These are phyloP conservation scores for Calonectria pseudoturangicola DNA, from an alignment of 2,329 filamentous ascomycete species.

Conservation along the genomic window DNA sequence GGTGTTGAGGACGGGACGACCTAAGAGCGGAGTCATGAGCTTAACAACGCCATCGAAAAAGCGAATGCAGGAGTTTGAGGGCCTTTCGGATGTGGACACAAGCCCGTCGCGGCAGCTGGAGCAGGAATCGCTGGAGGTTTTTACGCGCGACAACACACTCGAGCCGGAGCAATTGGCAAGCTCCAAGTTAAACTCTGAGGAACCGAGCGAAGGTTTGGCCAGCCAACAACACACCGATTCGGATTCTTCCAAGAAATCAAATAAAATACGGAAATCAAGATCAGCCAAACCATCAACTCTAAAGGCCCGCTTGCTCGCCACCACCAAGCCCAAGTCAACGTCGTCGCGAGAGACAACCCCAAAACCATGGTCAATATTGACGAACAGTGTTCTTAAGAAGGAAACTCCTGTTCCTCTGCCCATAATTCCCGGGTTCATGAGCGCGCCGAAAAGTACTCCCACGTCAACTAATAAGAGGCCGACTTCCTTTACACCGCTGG, in stretches of 20 bases:
- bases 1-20: conserved; percentile 47
- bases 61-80: conserved; percentile 56
- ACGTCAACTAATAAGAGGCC: conserved; percentile 7
- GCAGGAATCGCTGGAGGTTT: conserved; percentile 45
- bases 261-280: conserved; percentile 26
- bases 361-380: background rate
- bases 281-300: background rate
- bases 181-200: background rate
- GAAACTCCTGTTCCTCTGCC: conserved; percentile 30
- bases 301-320: background rate
- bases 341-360: conserved; percentile 34
- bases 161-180: conserved; percentile 12
- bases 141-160: conserved; percentile 29
- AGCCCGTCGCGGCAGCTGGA: conserved; percentile 56
- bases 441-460: background rate
- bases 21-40: conserved; percentile 59
- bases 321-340: background rate
- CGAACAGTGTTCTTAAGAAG: conserved; percentile 28
- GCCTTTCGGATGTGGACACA: conserved; percentile 55
- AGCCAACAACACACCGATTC: background rate
- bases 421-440: background rate
- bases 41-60: conserved; percentile 61
- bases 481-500: conserved; percentile 31
- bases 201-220: background rate
- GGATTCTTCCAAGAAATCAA: conserved; percentile 5